A percentile compares a stretch with the other conserved stretches of the same genome.
phyloP scores from a whole-genome alignment of 805 yeast species.

The Starmerella vaccinii region DNA sequence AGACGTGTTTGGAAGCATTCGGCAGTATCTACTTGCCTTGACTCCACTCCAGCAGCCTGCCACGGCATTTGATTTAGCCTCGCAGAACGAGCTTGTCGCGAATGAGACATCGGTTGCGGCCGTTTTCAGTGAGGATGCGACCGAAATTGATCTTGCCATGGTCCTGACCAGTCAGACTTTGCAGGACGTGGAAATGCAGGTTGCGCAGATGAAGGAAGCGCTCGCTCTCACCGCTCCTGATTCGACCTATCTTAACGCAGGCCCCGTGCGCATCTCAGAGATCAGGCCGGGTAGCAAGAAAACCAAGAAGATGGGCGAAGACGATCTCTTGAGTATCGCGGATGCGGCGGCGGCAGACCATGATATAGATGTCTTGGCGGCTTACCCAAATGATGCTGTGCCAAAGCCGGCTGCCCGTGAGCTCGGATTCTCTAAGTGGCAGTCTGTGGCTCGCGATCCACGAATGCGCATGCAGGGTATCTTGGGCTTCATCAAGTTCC shows the following conservation, averaged over 20 bases:
- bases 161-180: slow-evolving; percentile 51
- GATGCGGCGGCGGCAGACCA: slow-evolving; percentile 7
- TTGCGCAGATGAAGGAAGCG: slow-evolving; percentile 53
- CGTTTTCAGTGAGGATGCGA: slow-evolving; percentile 16
- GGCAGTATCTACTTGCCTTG: slow-evolving; percentile 46
- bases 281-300: slow-evolving; percentile 16
- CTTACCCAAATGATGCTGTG: slow-evolving; percentile 18
- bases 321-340: slow-evolving; percentile 8
- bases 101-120: slow-evolving; percentile 23
- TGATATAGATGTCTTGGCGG: slow-evolving; percentile 7
- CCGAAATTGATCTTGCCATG: slow-evolving; percentile 36
- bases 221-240: slow-evolving; percentile 36
- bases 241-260: slow-evolving; percentile 45
- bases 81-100: slow-evolving; percentile 28
- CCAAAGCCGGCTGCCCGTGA: slow-evolving; percentile 42
- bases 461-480: slow-evolving; percentile 59
- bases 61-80: slow-evolving; percentile 49
- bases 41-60: slow-evolving; percentile 46
- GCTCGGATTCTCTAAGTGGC: slow-evolving; percentile 68
- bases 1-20: slow-evolving; percentile 49
- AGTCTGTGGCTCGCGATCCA: slow-evolving; percentile 58
- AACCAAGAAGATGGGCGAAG: slow-evolving; percentile 16
- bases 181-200: slow-evolving; percentile 50
- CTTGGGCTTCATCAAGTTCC: slow-evolving; percentile 60
- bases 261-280: slow-evolving; percentile 28